Evolutionary conservation across 768 basidiomycete genomes (phyloP), one percentile per base, ranked within the genome.

Genomic region (Lentinula sp.): DNA sequence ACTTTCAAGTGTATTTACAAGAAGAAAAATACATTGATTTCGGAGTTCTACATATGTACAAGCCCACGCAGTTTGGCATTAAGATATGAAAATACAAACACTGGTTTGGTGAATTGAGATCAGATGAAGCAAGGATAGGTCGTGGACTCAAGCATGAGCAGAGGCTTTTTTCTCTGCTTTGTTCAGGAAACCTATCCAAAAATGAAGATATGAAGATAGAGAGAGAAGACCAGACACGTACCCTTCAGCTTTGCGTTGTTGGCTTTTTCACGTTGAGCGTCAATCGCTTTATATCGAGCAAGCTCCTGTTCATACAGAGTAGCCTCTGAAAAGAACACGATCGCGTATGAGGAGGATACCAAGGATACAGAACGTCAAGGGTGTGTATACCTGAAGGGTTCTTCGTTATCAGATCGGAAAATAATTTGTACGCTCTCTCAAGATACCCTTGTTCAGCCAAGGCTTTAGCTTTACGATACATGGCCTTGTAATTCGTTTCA

Each of bases 391-490:
- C 89, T 62, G 78, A 66, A 13, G 86, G 81, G 60, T 83, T 85
- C 70, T 89, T 81, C 66, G 76, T 78, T 66, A 86, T 83, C 42
- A 91, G 71, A 28, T 90, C 88, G 54, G 82, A 75, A 32, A 93
- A 76, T 43, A 86, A 78, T 63, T 78, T 82, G 62, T 85, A 79
- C 1, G 91, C 86, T 67, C 85, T 88, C 64, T 92, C 90, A 62
- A 85, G 86, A 67, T 77, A 91, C 1, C 92, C 91, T 63, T 81
- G 80, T 67, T 93, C 90, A 32, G 86, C 87, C 10, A 88, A 72
- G 0, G 88, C 91, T 71, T 91, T 92, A 18, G 81, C 91, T 70
- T 93, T 93, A 37, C 92, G 80, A 73, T 88, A 92, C 71, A 86
- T 76, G 0, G 88, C 91, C 68, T 93, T 94, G 70, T 79, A 83